phyloP scores from a whole-genome alignment of 768 basidiomycete species.

The Pulveroboletus sp. region DNA sequence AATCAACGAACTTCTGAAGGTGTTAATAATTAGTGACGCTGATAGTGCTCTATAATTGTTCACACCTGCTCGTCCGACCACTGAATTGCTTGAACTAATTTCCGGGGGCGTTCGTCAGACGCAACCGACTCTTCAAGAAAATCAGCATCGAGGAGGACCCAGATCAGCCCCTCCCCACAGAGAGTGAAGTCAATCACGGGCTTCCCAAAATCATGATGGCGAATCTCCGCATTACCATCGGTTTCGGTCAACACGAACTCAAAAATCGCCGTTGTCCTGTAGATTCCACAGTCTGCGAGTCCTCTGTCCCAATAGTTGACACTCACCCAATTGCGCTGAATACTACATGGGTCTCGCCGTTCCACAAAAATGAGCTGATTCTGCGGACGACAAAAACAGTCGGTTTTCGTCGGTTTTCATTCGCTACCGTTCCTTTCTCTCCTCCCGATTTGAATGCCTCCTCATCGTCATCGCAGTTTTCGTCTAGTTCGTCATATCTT shows the following conservation, averaged over 20 bases:
- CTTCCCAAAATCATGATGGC: conserved; percentile 46
- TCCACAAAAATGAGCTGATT: conserved; percentile 47
- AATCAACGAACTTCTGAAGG: conserved; percentile 19
- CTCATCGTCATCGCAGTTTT: conserved; percentile 7
- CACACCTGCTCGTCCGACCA: conserved; percentile 41
- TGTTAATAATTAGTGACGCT: not conserved
- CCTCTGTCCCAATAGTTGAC: not conserved
- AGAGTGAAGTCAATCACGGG: conserved; percentile 63
- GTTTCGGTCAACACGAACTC: conserved; percentile 35
- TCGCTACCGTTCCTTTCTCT: no score
- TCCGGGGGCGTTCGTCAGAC: conserved; percentile 13
- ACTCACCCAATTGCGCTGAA: conserved; percentile 77
- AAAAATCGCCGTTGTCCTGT: conserved; percentile 71
- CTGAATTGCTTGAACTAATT: conserved; percentile 31
- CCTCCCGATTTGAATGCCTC: no score
- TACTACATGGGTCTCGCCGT: conserved; percentile 41
- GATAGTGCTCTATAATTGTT: not conserved
- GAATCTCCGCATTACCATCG: conserved; percentile 26
- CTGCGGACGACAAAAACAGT: conserved; percentile 54
- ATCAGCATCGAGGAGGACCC: conserved; percentile 49
- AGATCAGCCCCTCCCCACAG: conserved; percentile 35
- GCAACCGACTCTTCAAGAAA: conserved; percentile 27
- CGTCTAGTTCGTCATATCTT: conserved; percentile 27
- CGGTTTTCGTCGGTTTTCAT: no score
- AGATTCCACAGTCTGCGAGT: conserved; percentile 1